Evolutionary conservation across 306 rosid species (phyloP).

Genomic region (cucumber (Cucumis sativus)): Cucumber_9930_V3 NC_026656.2:13690001-13690500

Average conservation of each 20-base stretch:
- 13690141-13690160: not conserved
- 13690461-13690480: conserved; percentile 37
- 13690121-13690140: not conserved
- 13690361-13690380: conserved; percentile 82
- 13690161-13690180: not conserved
- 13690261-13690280: not conserved
- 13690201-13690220: not conserved
- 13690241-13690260: not conserved
- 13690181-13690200: not conserved
- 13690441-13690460: conserved; percentile 50
- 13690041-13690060: conserved; percentile 19
- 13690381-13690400: conserved; percentile 96
- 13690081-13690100: conserved; percentile 30
- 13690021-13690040: conserved; percentile 25
- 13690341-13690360: conserved; percentile 73
- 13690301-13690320: not conserved
- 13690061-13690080: conserved; percentile 48
- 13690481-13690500: not conserved
- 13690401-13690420: conserved; percentile 81
- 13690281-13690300: not conserved
- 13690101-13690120: not conserved
- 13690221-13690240: not conserved
- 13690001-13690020: conserved; percentile 21
- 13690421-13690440: conserved; percentile 70
- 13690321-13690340: not conserved